These are phyloP conservation scores for Aureobasidium vineae DNA, from an alignment of 2,329 filamentous ascomycete species.

Conservation along the genomic window DNA sequence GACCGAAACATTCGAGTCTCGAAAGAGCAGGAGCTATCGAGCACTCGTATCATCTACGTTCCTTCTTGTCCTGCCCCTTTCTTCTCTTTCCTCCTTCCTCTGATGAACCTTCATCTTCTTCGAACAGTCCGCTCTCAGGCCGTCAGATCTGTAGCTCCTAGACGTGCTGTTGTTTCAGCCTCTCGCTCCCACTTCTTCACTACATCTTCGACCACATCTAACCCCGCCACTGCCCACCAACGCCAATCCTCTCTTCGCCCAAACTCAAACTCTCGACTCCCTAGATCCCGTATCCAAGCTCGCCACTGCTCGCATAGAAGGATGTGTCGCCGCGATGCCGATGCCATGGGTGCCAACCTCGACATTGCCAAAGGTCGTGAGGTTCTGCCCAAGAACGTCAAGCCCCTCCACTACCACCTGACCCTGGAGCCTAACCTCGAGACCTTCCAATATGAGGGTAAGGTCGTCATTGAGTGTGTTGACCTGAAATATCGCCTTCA, in stretches of 20 bases:
- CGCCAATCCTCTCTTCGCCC: conserved; percentile 18
- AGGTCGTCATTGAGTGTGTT: conserved; percentile 72
- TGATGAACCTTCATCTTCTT: conserved; percentile 23
- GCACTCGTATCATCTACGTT: conserved; percentile 5
- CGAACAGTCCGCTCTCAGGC: conserved; percentile 23
- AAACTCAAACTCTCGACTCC: neutral
- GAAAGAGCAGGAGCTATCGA: conserved; percentile 3
- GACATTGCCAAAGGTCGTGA: conserved; percentile 68
- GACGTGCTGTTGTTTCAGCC: conserved; percentile 21
- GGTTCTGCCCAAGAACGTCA: conserved; percentile 86
- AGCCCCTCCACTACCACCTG: conserved; percentile 87
- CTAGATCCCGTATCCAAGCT: conserved; percentile 23
- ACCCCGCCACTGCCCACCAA: conserved; percentile 5
- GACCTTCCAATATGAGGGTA: conserved; percentile 82
- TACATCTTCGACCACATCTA: neutral
- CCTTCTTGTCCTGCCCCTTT: conserved; percentile 9
- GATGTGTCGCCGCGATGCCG: conserved; percentile 67
- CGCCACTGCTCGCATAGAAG: conserved; percentile 74
- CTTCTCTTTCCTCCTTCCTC: conserved; percentile 4
- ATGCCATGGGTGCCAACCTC: conserved; percentile 51
- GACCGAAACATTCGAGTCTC: conserved; percentile 15
- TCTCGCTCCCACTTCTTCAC: conserved; percentile 18
- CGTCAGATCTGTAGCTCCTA: conserved; percentile 20
- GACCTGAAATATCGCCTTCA: too few species aligned
- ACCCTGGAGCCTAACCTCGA: conserved; percentile 88